These are phyloP conservation scores for Xylariaceae sp. DNA, from an alignment of 2,329 filamentous ascomycete genomes.

Conservation along the genomic window DNA sequence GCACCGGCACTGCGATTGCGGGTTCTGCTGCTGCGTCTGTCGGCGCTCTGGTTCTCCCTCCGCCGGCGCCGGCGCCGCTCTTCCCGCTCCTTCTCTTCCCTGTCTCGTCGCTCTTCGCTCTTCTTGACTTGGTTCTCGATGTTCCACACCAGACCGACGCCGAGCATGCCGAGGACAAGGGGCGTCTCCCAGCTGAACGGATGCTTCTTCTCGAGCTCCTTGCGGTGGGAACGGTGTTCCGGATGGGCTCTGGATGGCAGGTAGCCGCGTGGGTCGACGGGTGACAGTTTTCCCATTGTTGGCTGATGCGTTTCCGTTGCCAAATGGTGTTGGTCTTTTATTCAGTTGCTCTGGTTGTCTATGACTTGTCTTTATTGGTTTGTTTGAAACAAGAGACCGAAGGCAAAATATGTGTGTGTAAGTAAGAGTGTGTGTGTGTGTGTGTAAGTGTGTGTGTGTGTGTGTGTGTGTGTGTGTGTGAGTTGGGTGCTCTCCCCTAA, in stretches of 20 bases:
- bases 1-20: background rate
- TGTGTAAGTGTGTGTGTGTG: too few species aligned
- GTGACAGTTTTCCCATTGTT: conserved; percentile 18
- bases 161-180: conserved; percentile 33
- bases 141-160: conserved; percentile 44
- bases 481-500: background rate
- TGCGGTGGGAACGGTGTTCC: conserved; percentile 40
- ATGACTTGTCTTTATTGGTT: too few species aligned
- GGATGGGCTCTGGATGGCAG: conserved; percentile 44
- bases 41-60: conserved; percentile 5
- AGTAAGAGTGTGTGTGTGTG: too few species aligned
- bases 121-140: conserved; percentile 44
- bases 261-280: conserved; percentile 16
- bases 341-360: too few species aligned
- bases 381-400: background rate
- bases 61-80: conserved; percentile 21
- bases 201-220: conserved; percentile 44
- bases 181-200: conserved; percentile 46
- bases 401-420: too few species aligned
- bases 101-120: conserved; percentile 37
- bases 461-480: too few species aligned
- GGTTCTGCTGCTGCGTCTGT: conserved; percentile 2
- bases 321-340: background rate
- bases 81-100: conserved; percentile 28
- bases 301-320: background rate